Conservation (phyloP, 225 moss, liverwort and hornwort species). For the Marchantia polymorpha region DNA sequence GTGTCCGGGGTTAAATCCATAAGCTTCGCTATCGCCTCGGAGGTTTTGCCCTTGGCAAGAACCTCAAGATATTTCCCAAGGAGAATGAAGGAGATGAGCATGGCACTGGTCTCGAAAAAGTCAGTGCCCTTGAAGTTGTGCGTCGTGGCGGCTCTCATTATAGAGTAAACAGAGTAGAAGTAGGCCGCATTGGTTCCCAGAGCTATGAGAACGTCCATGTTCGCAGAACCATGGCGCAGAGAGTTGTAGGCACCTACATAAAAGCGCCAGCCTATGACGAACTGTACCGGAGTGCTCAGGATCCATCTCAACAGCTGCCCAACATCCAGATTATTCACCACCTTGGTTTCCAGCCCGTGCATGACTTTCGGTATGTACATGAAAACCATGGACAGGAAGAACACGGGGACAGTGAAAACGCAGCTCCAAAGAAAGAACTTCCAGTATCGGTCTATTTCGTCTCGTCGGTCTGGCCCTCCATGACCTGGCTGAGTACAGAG, state of each 20-base stretch:
- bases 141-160: constrained; percentile 62
- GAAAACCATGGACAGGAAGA: constrained; percentile 83
- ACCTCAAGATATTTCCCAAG: constrained; percentile 93
- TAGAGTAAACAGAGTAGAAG: constrained; percentile 86
- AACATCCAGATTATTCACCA: constrained; percentile 62
- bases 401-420: constrained; percentile 83
- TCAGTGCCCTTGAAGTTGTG: constrained; percentile 71
- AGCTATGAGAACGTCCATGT: constrained; percentile 92
- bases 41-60: constrained; percentile 91
- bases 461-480: constrained; percentile 59
- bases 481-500: constrained; percentile 50
- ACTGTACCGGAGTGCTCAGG: constrained; percentile 85
- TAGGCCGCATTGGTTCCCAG: constrained; percentile 96
- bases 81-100: constrained; percentile 91
- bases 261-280: constrained; percentile 75
- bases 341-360: constrained; percentile 59
- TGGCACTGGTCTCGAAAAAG: constrained; percentile 97
- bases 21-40: constrained; percentile 96
- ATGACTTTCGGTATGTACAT: constrained; percentile 78
- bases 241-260: constrained; percentile 91
- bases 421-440: constrained; percentile 83
- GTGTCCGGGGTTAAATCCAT: constrained; percentile 89
- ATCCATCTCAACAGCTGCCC: constrained; percentile 77
- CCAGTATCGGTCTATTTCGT: constrained; percentile 58
- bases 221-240: constrained; percentile 74